phyloP scores from a whole-genome alignment of 345 rosid species.

The Pistacia integerrima region DNA sequence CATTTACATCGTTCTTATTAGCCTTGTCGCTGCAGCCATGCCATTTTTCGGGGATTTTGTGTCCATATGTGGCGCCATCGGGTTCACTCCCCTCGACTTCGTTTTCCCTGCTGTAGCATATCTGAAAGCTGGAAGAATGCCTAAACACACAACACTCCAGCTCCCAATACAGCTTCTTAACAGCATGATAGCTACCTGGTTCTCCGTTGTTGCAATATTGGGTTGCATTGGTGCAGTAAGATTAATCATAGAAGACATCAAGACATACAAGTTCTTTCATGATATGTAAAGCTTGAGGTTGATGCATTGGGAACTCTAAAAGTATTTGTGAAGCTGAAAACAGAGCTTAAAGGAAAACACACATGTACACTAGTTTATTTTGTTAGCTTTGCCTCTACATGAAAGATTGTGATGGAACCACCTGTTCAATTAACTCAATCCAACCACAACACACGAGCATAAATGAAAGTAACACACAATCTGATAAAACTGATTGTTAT shows the following conservation, averaged over 20 bases:
- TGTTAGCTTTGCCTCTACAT: neutral
- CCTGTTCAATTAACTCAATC: too few species aligned
- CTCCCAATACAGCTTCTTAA: constrained; percentile 32
- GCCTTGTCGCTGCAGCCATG: constrained; percentile 44
- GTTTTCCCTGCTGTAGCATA: constrained; percentile 56
- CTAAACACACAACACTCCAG: constrained; percentile 22
- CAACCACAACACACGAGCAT: too few species aligned
- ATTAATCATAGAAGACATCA: constrained; percentile 43
- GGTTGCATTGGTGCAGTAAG: constrained; percentile 58
- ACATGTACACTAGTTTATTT: neutral
- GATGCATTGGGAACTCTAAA: neutral
- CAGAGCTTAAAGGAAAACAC: neutral
- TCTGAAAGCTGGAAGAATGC: constrained; percentile 49
- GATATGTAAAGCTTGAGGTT: constrained; percentile 33
- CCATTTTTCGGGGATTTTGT: constrained; percentile 59
- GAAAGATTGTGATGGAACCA: neutral
- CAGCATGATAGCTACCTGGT: constrained; percentile 44
- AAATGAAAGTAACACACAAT: too few species aligned
- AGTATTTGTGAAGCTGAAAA: neutral
- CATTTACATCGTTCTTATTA: constrained; percentile 39
- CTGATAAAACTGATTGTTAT: too few species aligned
- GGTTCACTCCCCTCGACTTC: constrained; percentile 59
- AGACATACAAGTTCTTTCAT: constrained; percentile 47
- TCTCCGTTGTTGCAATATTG: constrained; percentile 46
- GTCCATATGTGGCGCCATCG: constrained; percentile 57